Percentiles rank a stretch among this genome's conserved stretches.
These are phyloP conservation scores for Plectosphaerella sp. DNA, from an alignment of 2,329 filamentous ascomycete genomes.

Conservation along the genomic window DNA sequence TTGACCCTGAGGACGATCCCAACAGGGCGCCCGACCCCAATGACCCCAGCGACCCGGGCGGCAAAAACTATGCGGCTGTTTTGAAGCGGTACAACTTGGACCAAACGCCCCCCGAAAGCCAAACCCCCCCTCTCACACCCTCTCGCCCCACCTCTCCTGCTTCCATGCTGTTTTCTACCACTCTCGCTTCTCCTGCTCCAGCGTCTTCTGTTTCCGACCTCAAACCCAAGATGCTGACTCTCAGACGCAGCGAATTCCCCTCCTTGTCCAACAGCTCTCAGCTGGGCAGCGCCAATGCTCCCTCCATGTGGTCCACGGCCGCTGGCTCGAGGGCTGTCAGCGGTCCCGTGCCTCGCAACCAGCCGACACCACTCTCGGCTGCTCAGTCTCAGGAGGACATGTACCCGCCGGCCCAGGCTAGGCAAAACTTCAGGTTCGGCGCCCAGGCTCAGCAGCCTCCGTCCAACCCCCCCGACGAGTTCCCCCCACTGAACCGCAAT, in stretches of 20 bases:
- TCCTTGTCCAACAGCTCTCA: constrained; percentile 59
- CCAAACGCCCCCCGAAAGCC: too few species aligned
- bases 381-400: constrained; percentile 47
- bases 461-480: constrained; percentile 51
- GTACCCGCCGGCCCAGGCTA: constrained; percentile 37
- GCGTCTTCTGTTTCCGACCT: too few species aligned
- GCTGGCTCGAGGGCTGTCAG: constrained; percentile 40
- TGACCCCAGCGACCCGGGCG: too few species aligned
- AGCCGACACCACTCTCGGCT: constrained; percentile 43
- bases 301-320: constrained; percentile 51
- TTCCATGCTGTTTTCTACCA: background rate
- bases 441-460: constrained; percentile 44
- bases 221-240: constrained; percentile 15
- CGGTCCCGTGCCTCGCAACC: constrained; percentile 44
- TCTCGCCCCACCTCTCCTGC: background rate
- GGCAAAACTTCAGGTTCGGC: constrained; percentile 49
- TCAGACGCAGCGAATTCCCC: constrained; percentile 54
- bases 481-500: constrained; percentile 56
- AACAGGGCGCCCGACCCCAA: background rate
- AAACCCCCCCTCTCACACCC: background rate
- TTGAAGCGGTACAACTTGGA: constrained; percentile 6
- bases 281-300: constrained; percentile 40
- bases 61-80: constrained; percentile 20
- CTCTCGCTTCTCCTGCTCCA: background rate
- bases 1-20: too few species aligned